Evolutionary conservation across 352 stramenopile genomes (phyloP).

Genomic region (Phytophthora multivora): DNA sequence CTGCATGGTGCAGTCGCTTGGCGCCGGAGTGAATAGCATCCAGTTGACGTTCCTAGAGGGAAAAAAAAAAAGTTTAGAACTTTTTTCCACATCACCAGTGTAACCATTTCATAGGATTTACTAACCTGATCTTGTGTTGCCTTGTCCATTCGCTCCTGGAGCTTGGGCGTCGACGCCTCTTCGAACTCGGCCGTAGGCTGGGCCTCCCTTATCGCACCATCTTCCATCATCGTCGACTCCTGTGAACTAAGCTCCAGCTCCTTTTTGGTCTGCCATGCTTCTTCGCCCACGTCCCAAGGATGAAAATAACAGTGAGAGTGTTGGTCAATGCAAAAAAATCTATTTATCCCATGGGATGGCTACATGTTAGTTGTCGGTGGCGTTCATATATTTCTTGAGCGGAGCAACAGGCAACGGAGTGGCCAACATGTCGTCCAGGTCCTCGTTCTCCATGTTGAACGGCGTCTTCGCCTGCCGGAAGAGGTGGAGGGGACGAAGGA

Average conservation of each 20-base stretch:
- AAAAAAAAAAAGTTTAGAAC: slow-evolving; percentile 5
- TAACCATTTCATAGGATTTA: neutral
- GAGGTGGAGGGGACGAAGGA: slow-evolving; percentile 56
- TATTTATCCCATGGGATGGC: slow-evolving; percentile 31
- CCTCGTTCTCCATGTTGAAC: slow-evolving; percentile 28
- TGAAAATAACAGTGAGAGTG: slow-evolving; percentile 6
- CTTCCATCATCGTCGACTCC: slow-evolving; percentile 25
- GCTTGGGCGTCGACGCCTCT: slow-evolving; percentile 51
- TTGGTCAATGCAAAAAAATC: slow-evolving; percentile 22
- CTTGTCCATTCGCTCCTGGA: slow-evolving; percentile 60
- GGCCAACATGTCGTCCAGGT: slow-evolving; percentile 36
- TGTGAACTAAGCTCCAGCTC: too few species aligned
- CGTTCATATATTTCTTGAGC: slow-evolving; percentile 83
- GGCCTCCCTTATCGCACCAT: slow-evolving; percentile 24
- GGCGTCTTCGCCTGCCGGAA: slow-evolving; percentile 62
- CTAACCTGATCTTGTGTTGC: slow-evolving; percentile 46
- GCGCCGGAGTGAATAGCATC: slow-evolving; percentile 60
- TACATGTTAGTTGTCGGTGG: slow-evolving; percentile 24
- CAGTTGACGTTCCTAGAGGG: slow-evolving; percentile 55
- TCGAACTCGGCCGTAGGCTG: slow-evolving; percentile 44
- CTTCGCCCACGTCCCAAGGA: slow-evolving; percentile 34
- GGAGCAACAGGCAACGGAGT: slow-evolving; percentile 62
- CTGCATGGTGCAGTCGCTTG: slow-evolving; percentile 56
- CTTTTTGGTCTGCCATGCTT: neutral
- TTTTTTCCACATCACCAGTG: neutral